Evolutionary conservation across 805 yeast species (phyloP).

Genomic region (Priceomyces fermenticarens): DNA sequence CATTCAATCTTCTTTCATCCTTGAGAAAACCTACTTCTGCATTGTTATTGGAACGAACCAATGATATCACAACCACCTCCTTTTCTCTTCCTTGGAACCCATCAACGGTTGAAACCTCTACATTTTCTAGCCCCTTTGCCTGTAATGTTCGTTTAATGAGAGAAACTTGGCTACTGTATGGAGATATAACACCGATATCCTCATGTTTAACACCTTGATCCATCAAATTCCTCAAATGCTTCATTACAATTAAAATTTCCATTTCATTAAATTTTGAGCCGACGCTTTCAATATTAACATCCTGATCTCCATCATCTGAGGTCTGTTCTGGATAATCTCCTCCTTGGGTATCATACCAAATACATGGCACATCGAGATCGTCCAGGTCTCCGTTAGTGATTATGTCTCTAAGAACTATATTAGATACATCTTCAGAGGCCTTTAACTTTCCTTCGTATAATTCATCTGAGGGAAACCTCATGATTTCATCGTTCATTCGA

Average conservation of each 20-base stretch:
- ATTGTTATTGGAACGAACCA: conserved; percentile 76
- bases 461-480: conserved; percentile 70
- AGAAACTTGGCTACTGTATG: conserved; percentile 85
- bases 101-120: conserved; percentile 89
- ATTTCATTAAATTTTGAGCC: conserved; percentile 74
- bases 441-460: conserved; percentile 61
- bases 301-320: conserved; percentile 29
- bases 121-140: conserved; percentile 20
- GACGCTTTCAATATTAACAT: conserved; percentile 9
- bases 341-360: conserved; percentile 95
- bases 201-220: conserved; percentile 49
- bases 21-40: conserved; percentile 77
- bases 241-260: conserved; percentile 62
- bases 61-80: conserved; percentile 73
- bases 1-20: conserved; percentile 81
- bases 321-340: conserved; percentile 69
- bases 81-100: conserved; percentile 98
- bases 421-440: conserved; percentile 60
- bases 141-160: conserved; percentile 48
- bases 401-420: conserved; percentile 54
- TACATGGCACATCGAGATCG: conserved; percentile 50
- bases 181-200: conserved; percentile 82
- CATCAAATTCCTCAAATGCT: conserved; percentile 54
- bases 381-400: conserved; percentile 44
- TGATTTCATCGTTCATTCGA: conserved; percentile 77